phyloP scores from a whole-genome alignment of 257 asterid genomes.

The Solanum pennellii region DNA sequence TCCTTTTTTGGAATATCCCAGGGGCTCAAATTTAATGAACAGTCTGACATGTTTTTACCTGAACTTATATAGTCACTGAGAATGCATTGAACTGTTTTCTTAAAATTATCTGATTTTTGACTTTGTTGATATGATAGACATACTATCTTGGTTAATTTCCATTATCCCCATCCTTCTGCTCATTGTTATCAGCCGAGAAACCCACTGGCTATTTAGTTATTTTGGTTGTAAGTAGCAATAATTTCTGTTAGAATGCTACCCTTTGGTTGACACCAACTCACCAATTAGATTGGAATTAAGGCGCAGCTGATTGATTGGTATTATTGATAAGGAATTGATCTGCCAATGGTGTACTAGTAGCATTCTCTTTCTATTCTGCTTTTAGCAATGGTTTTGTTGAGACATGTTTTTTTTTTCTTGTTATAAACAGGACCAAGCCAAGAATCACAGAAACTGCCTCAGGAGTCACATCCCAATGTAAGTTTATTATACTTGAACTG shows the following conservation, averaged over 20 bases:
- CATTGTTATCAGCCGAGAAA: background rate
- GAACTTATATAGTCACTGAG: background rate
- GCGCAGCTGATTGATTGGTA: background rate
- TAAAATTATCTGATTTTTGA: background rate
- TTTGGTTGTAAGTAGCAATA: background rate
- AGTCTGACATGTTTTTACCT: background rate
- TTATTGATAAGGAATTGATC: background rate
- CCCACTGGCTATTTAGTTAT: background rate
- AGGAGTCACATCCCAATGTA: slow-evolving; percentile 33
- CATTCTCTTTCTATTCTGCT: background rate
- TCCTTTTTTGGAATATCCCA: background rate
- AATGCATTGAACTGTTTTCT: background rate
- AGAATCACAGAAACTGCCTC: slow-evolving; percentile 22
- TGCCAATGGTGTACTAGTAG: background rate
- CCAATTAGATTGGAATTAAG: background rate
- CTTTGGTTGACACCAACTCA: background rate
- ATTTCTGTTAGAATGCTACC: background rate
- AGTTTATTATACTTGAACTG: slow-evolving; percentile 9
- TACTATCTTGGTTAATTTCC: background rate
- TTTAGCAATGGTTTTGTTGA: background rate
- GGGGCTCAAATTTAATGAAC: background rate
- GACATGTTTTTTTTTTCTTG: background rate
- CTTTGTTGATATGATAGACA: background rate
- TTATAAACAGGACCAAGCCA: slow-evolving; percentile 41
- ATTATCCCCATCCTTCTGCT: background rate